Evolutionary conservation across 495 filamentous ascomycete species (phyloP), one percentile per base, ranked within the genome.

Genomic region (Trichoderma asperelloides): DNA sequence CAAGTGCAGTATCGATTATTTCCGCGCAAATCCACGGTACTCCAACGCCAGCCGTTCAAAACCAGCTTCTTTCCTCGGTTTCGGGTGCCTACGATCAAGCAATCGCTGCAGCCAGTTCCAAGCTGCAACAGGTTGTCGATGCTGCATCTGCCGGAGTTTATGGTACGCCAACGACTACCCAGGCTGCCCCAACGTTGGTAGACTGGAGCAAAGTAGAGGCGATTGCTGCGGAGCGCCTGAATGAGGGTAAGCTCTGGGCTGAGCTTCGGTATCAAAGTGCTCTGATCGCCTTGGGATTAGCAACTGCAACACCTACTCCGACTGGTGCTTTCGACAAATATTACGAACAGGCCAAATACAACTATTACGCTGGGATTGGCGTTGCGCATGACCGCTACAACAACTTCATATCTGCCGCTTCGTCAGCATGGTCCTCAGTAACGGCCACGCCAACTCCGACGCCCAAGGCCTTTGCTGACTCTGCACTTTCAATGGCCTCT

Each of bases 291-390:
- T 75, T 87, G 28, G 79, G 85, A 9, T 73, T 76, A 39, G 77
- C 80, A 18, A 75, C 80, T 6, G 76, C 80, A 18, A 75, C 80
- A 7, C 80, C 83, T 6, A 85, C 87, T 5, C 82, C 85, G 6
- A 85, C 84, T 15, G 74, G 74, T 15, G 75, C 75, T 21, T 68
- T 78, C 51, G 74, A 80, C 51, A 83, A 88, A 69, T 69, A 89
- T 11, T 78, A 85, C 23, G 84, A 87, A 66, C 77, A 84, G 51
- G 87, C 88, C 33, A 86, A 85, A 68, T 80, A 86, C 65, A 88
- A 87, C 69, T 95, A 93, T 74, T 92, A 92, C 70, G 88, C 91
- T 66, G 89, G 86, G 12, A 69, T 93, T 65, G 91, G 91, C 18
- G 69, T 91, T 25, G 91, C 91, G 3, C 89, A 95, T 72, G 90